Evolutionary conservation across 345 rosid genomes (phyloP).

Genomic region (Psidium guajava): DNA sequence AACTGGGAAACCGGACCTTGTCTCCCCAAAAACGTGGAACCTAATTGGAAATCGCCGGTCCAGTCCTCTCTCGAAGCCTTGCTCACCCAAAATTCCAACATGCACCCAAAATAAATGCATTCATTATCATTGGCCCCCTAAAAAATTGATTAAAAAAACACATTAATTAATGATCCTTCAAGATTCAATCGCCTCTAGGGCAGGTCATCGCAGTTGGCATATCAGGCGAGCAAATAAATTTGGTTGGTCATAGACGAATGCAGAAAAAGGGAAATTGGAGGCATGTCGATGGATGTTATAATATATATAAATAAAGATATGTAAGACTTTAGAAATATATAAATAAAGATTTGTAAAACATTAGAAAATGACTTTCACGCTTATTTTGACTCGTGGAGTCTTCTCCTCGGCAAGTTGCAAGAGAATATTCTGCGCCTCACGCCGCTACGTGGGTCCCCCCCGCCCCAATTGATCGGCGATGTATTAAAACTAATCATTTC

Average conservation of each 20-base stretch:
- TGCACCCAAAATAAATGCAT: neutral
- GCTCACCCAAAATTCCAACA: neutral
- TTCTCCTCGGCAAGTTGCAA: neutral
- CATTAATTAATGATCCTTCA: neutral
- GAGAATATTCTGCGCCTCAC: neutral
- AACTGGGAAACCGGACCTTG: fast-evolving
- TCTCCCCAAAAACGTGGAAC: too few relatives aligned
- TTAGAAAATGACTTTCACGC: neutral
- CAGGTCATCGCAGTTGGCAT: neutral
- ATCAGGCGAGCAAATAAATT: neutral
- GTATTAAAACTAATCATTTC: too few relatives aligned
- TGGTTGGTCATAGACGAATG: neutral
- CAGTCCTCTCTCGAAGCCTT: too few relatives aligned
- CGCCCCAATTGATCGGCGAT: too few relatives aligned
- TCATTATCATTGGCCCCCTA: neutral
- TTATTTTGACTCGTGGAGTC: neutral
- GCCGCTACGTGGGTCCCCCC: too few relatives aligned
- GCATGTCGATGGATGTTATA: neutral
- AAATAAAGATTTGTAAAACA: neutral
- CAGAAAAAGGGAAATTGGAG: neutral
- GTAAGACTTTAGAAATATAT: too few relatives aligned
- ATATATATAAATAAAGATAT: neutral
- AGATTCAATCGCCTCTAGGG: neutral
- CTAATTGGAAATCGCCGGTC: too few relatives aligned
- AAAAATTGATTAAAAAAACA: neutral